Base-by-base conservation (phyloP, 1,284 basidiomycete genomes). In the Fomitopsis pinicola region DNA sequence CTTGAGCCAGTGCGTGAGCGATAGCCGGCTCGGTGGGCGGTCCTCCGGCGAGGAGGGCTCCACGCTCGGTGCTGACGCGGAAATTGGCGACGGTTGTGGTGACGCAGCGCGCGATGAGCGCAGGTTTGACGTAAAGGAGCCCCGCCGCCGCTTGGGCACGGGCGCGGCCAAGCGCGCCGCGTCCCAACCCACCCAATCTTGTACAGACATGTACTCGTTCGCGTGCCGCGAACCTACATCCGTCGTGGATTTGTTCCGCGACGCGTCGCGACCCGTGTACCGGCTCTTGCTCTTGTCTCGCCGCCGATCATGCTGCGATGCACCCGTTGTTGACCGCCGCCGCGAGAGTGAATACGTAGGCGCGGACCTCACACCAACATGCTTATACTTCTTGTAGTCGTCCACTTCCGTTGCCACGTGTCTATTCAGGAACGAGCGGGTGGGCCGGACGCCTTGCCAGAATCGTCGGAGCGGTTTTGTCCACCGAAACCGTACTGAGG, bases 401-500 rank as follows among this genome's bases (percentile, higher is more conserved):
- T 71, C 70, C 5, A 71, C 68, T 19, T 69, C 64, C 35, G 48
- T 33, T 33, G 26, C 2, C 12, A 68, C 67, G 14, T 64, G 63
- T 14, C 59, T 60, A 30, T 67, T 68, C n/a, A 75, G 74, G 59
- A 78, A 69, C n/a, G 77, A 67, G 59, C 78, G 74, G 55, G 76
- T 72, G 9, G 76, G 69, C 26, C 75, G 73, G 53, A 77, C 76
- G 26, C 72, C 75, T n/a, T 79, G 79, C 36, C 84, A 75, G 45
- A 85, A 67, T 81, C 54, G 70, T 66, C 42, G 77, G 67, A 62
- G 66, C 57, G 12, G 78, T 72, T 0, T 77, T 77, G 79, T 69
- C 68, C 52, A 82, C 22, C 59, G 78, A 72, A 87, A 89, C 62
- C 77, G 82, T 8, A 86, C 80, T 0, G 75, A 71, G 3, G 85